phyloP scores from a whole-genome alignment of 225 moss, liverwort and hornwort species.

The Rhytidiadelphus loreus region DNA sequence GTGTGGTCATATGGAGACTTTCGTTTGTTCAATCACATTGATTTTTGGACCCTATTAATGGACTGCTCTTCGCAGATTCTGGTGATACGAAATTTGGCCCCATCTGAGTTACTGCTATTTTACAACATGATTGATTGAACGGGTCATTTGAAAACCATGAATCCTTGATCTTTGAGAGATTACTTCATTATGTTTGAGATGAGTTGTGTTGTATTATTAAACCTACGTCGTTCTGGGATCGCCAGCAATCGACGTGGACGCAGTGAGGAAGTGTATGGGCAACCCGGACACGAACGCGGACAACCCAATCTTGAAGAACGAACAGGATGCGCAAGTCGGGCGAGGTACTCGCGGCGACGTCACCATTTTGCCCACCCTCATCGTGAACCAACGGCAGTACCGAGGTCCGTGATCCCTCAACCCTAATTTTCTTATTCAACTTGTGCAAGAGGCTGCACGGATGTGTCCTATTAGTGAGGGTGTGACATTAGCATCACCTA shows the following conservation, averaged over 20 bases:
- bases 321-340: constrained; percentile 77
- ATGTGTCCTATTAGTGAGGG: background rate
- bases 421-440: background rate
- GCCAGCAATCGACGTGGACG: constrained; percentile 35
- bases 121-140: background rate
- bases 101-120: background rate
- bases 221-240: background rate
- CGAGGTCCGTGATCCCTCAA: constrained; percentile 30
- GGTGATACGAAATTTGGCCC: background rate
- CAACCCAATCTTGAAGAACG: constrained; percentile 49
- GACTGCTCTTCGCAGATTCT: background rate
- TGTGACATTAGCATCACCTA: background rate
- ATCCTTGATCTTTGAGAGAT: background rate
- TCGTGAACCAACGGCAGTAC: constrained; percentile 79
- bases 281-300: constrained; percentile 41
- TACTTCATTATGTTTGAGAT: background rate
- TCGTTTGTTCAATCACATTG: background rate
- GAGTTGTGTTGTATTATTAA: background rate
- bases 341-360: constrained; percentile 72
- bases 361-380: constrained; percentile 83
- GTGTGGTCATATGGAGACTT: background rate
- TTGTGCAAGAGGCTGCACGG: background rate
- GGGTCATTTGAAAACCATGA: background rate
- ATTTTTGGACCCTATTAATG: background rate
- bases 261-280: constrained; percentile 68